These are phyloP conservation scores for Alternaria alternata DNA, from an alignment of 2,329 filamentous ascomycete species.

Conservation along the genomic window DNA sequence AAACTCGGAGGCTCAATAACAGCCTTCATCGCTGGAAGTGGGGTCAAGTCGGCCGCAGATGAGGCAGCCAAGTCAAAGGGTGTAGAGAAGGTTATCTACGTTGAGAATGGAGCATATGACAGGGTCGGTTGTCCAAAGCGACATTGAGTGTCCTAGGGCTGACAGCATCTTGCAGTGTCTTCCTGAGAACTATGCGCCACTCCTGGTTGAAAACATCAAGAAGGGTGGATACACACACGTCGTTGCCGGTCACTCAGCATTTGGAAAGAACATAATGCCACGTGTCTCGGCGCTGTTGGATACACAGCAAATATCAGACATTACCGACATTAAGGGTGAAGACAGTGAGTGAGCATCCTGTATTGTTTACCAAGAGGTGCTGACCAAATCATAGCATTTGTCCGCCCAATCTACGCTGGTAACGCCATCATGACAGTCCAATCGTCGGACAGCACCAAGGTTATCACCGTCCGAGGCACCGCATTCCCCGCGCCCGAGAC, in stretches of 20 bases:
- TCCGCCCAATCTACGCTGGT: slow-evolving; percentile 95
- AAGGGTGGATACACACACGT: slow-evolving; percentile 94
- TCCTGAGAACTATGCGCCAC: slow-evolving; percentile 91
- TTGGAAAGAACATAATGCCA: slow-evolving; percentile 94
- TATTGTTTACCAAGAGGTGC: background rate
- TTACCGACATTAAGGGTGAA: slow-evolving; percentile 84
- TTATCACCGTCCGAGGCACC: slow-evolving; percentile 92
- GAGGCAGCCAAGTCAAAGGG: slow-evolving; percentile 90
- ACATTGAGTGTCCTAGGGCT: background rate
- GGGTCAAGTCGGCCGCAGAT: slow-evolving; percentile 77
- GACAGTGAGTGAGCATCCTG: slow-evolving; percentile 68
- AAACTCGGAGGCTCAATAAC: slow-evolving; percentile 87
- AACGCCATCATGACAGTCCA: slow-evolving; percentile 97
- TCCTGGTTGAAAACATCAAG: slow-evolving; percentile 96
- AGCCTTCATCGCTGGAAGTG: slow-evolving; percentile 84
- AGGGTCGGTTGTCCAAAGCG: slow-evolving; percentile 65
- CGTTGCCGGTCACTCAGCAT: slow-evolving; percentile 88
- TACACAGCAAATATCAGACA: slow-evolving; percentile 91
- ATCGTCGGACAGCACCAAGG: slow-evolving; percentile 82
- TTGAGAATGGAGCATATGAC: slow-evolving; percentile 91
- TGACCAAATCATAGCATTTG: slow-evolving; percentile 67
- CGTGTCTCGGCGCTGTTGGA: slow-evolving; percentile 91
- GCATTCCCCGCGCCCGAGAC: slow-evolving; percentile 81
- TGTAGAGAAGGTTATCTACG: slow-evolving; percentile 86
- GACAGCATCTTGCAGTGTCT: slow-evolving; percentile 65